A percentile compares a stretch with the other conserved stretches of the same genome.
Conservation (phyloP, 192 early-diverging fungal genomes). For the Coemansia sp. region DNA sequence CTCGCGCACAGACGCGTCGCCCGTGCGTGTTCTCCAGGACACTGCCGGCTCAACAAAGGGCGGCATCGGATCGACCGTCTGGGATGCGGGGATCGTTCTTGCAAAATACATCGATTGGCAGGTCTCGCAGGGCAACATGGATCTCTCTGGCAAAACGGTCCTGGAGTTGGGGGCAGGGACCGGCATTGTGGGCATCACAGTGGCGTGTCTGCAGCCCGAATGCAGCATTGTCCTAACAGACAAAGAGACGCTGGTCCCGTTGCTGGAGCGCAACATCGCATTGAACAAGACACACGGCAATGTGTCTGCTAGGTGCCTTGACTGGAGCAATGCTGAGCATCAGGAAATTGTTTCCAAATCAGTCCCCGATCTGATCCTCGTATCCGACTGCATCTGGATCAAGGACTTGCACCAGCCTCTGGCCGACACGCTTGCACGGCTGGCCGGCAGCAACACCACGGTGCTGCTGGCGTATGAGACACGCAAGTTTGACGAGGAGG, state of each 20-base stretch:
- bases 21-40: slow-evolving; percentile 35
- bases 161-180: slow-evolving; percentile 44
- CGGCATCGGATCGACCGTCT: slow-evolving; percentile 41
- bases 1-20: slow-evolving; percentile 7
- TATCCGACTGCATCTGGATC: slow-evolving; percentile 41
- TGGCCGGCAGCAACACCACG: slow-evolving; percentile 15
- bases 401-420: slow-evolving; percentile 34
- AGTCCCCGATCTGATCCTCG: slow-evolving; percentile 28
- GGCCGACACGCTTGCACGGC: slow-evolving; percentile 26
- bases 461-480: slow-evolving; percentile 38
- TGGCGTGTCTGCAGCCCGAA: slow-evolving; percentile 26
- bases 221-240: slow-evolving; percentile 27
- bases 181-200: slow-evolving; percentile 34
- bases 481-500: slow-evolving; percentile 39
- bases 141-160: slow-evolving; percentile 29
- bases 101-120: slow-evolving; percentile 43
- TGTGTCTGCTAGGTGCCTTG: slow-evolving; percentile 11
- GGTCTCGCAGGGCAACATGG: slow-evolving; percentile 8
- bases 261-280: slow-evolving; percentile 33
- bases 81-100: slow-evolving; percentile 38
- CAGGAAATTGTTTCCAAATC: background rate
- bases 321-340: slow-evolving; percentile 11
- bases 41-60: slow-evolving; percentile 14
- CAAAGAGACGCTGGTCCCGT: slow-evolving; percentile 29
- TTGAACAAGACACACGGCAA: slow-evolving; percentile 17